A percentile compares a stretch with the other conserved stretches of the same genome.
Conservation (phyloP, 1,284 basidiomycete genomes). For the Gymnopus androsaceus region DNA sequence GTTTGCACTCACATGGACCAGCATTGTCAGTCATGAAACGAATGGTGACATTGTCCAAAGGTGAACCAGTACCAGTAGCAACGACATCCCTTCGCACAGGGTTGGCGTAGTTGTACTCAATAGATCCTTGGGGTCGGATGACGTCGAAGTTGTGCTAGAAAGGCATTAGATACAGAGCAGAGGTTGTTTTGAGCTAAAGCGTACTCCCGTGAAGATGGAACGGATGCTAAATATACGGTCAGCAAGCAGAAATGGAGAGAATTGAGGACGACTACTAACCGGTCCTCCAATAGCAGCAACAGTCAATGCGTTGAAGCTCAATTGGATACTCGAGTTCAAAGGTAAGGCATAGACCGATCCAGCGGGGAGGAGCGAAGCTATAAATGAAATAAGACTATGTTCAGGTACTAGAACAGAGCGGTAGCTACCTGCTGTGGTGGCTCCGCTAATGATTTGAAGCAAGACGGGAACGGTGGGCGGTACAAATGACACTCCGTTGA, state of each 20-base stretch:
- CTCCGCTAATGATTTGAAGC: too few species aligned
- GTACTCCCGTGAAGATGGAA: constrained; percentile 38
- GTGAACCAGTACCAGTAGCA: constrained; percentile 31
- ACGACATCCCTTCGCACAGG: constrained; percentile 28
- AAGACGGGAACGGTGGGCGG: too few species aligned
- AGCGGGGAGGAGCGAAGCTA: too few species aligned
- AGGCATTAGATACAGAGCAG: not conserved
- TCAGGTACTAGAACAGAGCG: too few species aligned
- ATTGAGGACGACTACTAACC: too few species aligned
- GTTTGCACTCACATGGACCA: constrained; percentile 22
- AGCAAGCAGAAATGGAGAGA: not conserved
- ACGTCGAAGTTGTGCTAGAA: constrained; percentile 43
- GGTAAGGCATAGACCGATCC: too few species aligned
- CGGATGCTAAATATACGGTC: constrained; percentile 28
- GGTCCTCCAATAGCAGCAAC: too few species aligned
- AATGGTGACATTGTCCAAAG: constrained; percentile 41
- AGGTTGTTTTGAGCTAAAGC: constrained; percentile 10
- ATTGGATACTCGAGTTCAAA: too few species aligned
- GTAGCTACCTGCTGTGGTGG: too few species aligned
- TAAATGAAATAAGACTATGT: too few species aligned
- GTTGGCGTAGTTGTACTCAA: constrained; percentile 40
- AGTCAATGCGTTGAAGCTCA: too few species aligned
- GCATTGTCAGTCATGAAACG: constrained; percentile 40
- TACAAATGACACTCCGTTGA: too few species aligned
- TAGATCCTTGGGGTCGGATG: constrained; percentile 38